These are phyloP conservation scores for Gastrolobium villosum DNA, from an alignment of 306 rosid genomes.

Conservation along the genomic window DNA sequence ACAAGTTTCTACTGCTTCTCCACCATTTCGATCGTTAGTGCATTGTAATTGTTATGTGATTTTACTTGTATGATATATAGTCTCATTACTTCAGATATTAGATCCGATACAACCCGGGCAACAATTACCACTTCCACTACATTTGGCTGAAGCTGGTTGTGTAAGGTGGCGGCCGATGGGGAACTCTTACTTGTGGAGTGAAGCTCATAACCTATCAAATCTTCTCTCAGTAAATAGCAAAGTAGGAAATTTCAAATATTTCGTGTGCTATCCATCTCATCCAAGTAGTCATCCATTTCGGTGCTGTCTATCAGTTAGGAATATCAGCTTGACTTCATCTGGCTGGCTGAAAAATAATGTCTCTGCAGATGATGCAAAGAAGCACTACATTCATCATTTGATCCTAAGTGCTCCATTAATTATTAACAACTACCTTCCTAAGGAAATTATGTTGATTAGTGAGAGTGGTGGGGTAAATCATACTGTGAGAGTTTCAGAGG, in stretches of 20 bases:
- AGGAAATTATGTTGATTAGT: slow-evolving; percentile 68
- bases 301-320: slow-evolving; percentile 83
- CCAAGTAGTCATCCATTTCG: slow-evolving; percentile 91
- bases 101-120: slow-evolving; percentile 93
- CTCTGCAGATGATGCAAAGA: slow-evolving; percentile 57
- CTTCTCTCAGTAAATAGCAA: slow-evolving; percentile 74
- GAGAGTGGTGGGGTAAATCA: slow-evolving; percentile 83
- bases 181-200: slow-evolving; percentile 91
- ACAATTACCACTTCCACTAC: slow-evolving; percentile 91
- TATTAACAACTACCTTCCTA: slow-evolving; percentile 83
- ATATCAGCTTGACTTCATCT: slow-evolving; percentile 67
- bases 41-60: slow-evolving; percentile 12
- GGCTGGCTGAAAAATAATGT: slow-evolving; percentile 56
- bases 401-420: slow-evolving; percentile 79
- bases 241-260: slow-evolving; percentile 81
- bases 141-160: slow-evolving; percentile 95
- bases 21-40: slow-evolving; percentile 12
- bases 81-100: slow-evolving; percentile 68
- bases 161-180: slow-evolving; percentile 96
- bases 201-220: slow-evolving; percentile 81
- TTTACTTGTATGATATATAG: slow-evolving; percentile 28
- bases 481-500: slow-evolving; percentile 77
- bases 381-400: slow-evolving; percentile 75
- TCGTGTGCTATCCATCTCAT: slow-evolving; percentile 92
- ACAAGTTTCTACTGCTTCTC: slow-evolving; percentile 17